Base-by-base conservation (phyloP, 2,329 filamentous ascomycete species). In the Knoxdaviesia proteae region DNA sequence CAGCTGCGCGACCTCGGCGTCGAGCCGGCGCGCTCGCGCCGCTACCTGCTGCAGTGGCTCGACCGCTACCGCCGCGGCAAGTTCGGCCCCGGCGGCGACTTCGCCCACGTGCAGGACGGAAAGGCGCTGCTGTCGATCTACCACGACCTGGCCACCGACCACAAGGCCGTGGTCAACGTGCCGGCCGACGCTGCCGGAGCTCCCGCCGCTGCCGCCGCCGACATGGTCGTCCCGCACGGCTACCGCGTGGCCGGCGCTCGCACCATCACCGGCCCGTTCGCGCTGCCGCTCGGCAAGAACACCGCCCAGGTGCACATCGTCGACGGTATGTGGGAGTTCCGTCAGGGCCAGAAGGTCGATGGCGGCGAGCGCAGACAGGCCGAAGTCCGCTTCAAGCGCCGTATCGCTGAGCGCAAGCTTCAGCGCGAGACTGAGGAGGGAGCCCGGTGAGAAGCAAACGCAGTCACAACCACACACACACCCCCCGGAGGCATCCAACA, bases 291-390 rank as follows among this genome's bases (percentile, higher is more conserved):
- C 32, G 72, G 71, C 1, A 69, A 73, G 1, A 62, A 64, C 36
- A 76, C 74, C 6, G 82, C 78, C 7, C 65, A 68, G 42, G 68
- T 96, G 50, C 67, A 68, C 48, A 69, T 83, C 29, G 74, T 77
- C 44, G 87, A 94, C 58, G 86, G 88, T 7, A 80, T 96, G 66
- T 96, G 88, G 90, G 88, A 96, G 65, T 69, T 86, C 53, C 78
- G 71, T 56, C 71, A 78, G 53, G 88, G 90, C 32, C 75, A 76
- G 54, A 96, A 96, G 77, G 78, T 98, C 50, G 87, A 96, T 61
- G 90, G 90, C 55, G 90, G 90, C 68, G 90, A 98, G 68, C 77
- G 90, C 58, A 74, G 90, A 60, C 77, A 73, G 58, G 82, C 80
- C 10, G 80, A 93, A 63, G 77, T 94, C 42, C 71, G 83, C 52